Evolutionary conservation across 768 basidiomycete genomes (phyloP).

Genomic region (Asterophora parasitica): DNA sequence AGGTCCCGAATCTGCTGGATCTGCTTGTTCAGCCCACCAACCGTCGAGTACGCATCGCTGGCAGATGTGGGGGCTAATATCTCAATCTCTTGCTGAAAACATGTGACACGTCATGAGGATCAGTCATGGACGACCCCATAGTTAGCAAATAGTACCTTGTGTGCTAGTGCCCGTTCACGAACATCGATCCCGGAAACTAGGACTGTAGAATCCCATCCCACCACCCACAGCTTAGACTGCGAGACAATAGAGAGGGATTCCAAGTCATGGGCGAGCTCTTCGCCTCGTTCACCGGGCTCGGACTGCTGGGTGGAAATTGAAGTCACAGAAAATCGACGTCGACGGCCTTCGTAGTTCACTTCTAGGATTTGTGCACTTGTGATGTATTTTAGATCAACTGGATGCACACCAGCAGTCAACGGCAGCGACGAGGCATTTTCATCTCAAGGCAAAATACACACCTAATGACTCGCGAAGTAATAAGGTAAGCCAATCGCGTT

Average conservation of each 20-base stretch:
- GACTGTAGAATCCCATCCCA: conserved; percentile 66
- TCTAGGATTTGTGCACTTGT: conserved; percentile 56
- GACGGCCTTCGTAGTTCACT: conserved; percentile 56
- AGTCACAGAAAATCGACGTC: conserved; percentile 52
- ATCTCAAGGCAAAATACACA: conserved; percentile 26
- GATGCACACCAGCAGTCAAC: conserved; percentile 6
- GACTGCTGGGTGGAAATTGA: conserved; percentile 33
- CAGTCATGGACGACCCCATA: neutral
- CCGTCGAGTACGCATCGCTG: conserved; percentile 65
- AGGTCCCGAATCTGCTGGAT: conserved; percentile 83
- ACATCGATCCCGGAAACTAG: conserved; percentile 32
- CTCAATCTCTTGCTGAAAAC: conserved; percentile 41
- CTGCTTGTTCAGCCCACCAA: conserved; percentile 87
- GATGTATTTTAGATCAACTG: conserved; percentile 73
- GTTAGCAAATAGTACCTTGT: conserved; percentile 28
- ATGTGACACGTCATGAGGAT: conserved; percentile 14
- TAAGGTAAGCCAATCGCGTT: conserved; percentile 63
- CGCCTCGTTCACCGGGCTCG: conserved; percentile 16
- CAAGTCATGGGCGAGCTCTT: conserved; percentile 37
- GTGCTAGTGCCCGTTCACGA: conserved; percentile 19
- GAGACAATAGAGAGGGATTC: conserved; percentile 39
- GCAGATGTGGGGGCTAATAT: conserved; percentile 36
- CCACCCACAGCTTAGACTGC: conserved; percentile 47
- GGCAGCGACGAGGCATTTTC: conserved; percentile 1
- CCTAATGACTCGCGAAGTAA: conserved; percentile 66